Conservation (phyloP, 208 protist species). For the Trichomonas vaginalis region DNA sequence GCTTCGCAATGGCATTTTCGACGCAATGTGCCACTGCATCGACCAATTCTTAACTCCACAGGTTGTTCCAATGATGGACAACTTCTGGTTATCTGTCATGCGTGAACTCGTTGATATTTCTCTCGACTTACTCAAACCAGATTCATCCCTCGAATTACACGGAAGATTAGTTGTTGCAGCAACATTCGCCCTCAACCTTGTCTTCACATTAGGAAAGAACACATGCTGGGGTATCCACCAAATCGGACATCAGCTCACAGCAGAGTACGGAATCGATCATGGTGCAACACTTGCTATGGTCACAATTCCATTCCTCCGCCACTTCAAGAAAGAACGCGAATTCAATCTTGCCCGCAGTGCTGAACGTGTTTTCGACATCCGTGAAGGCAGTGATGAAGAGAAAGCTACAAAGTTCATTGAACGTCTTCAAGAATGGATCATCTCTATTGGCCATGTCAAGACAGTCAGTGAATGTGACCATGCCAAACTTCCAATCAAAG, state of each 20-base stretch:
- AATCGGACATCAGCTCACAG: not conserved
- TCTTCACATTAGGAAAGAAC: not conserved
- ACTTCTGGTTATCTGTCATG: not conserved
- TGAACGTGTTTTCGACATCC: not conserved
- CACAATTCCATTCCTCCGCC: not conserved
- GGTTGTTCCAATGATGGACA: not conserved
- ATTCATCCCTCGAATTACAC: not conserved
- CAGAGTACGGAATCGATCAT: not conserved
- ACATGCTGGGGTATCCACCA: not conserved
- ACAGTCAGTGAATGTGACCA: not conserved
- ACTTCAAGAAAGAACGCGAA: not conserved
- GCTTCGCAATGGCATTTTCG: not conserved
- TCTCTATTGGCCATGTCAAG: not conserved
- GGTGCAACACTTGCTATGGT: not conserved
- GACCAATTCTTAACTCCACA: not conserved
- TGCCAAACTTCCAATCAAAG: not conserved
- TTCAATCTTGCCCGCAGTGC: not conserved
- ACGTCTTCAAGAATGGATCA: not conserved
- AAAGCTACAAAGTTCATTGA: not conserved
- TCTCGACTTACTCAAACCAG: not conserved
- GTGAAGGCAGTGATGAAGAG: not conserved
- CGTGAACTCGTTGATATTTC: not conserved
- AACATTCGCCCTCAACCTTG: not conserved
- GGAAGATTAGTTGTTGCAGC: not conserved
- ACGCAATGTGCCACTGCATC: not conserved